Conservation (phyloP, 805 yeast species). For the Metschnikowia aberdeeniae region DNA sequence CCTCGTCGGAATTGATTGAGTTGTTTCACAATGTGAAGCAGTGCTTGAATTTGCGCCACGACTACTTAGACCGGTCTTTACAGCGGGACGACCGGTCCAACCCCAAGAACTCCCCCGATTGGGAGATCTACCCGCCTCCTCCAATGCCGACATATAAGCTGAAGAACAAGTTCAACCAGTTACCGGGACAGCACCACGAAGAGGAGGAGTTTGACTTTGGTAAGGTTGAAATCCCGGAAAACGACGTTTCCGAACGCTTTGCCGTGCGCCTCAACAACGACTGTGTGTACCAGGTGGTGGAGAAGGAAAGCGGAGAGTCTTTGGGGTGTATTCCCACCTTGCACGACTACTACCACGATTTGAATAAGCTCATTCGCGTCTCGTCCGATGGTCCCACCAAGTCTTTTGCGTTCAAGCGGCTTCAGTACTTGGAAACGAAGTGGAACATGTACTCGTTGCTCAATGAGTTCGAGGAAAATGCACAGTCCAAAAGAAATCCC, state of each 20-base stretch:
- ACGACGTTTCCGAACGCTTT: constrained; percentile 29
- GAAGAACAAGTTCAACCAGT: constrained; percentile 49
- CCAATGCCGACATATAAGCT: constrained; percentile 82
- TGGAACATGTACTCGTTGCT: constrained; percentile 88
- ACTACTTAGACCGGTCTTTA: constrained; percentile 64
- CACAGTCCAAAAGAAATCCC: constrained; percentile 87
- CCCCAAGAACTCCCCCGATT: constrained; percentile 71
- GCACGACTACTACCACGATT: constrained; percentile 79
- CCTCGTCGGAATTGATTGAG: constrained; percentile 64
- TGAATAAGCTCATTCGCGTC: constrained; percentile 65
- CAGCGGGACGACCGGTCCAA: constrained; percentile 68
- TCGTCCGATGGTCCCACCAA: constrained; percentile 96
- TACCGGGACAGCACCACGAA: constrained; percentile 30
- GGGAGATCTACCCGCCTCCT: constrained; percentile 90
- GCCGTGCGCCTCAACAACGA: constrained; percentile 50
- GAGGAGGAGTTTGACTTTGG: constrained; percentile 60
- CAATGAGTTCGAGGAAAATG: constrained; percentile 89
- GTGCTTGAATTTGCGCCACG: constrained; percentile 71
- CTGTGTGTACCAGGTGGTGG: constrained; percentile 66
- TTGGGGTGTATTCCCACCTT: constrained; percentile 72
- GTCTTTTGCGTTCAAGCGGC: constrained; percentile 89
- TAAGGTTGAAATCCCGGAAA: constrained; percentile 52
- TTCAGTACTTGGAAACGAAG: constrained; percentile 92
- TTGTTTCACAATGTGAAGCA: constrained; percentile 57
- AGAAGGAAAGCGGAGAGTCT: constrained; percentile 27